Evolutionary conservation across 2,329 filamentous ascomycete species (phyloP).

Genomic region (Neonectria ditissima): DNA sequence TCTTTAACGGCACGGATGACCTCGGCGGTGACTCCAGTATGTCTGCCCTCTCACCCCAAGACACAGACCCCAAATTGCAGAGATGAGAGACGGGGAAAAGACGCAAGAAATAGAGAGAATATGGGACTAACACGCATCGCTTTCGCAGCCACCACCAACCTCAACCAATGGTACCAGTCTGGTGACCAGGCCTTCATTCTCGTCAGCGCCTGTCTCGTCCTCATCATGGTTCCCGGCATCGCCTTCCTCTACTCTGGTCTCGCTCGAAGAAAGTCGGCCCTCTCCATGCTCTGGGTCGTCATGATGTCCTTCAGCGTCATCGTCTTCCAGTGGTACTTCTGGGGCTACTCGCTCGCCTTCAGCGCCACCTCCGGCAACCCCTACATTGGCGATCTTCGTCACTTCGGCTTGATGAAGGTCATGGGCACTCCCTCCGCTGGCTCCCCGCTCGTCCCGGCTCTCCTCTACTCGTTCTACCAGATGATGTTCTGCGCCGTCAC

Average conservation of each 20-base stretch:
- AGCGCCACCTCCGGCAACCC: constrained; percentile 83
- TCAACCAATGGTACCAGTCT: constrained; percentile 95
- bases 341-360: constrained; percentile 97
- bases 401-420: constrained; percentile 90
- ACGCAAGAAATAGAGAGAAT: background rate
- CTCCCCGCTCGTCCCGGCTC: constrained; percentile 86
- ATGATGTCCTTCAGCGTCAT: constrained; percentile 94
- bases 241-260: constrained; percentile 98
- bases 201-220: constrained; percentile 88
- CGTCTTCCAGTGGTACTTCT: constrained; percentile 99
- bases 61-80: no score
- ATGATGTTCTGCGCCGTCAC: constrained; percentile 98
- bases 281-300: constrained; percentile 97
- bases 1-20: constrained; percentile 73
- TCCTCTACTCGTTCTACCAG: constrained; percentile 97
- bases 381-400: constrained; percentile 90
- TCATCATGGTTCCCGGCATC: constrained; percentile 97
- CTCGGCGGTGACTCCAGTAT: constrained; percentile 83
- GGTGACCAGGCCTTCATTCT: constrained; percentile 97
- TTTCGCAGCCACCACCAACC: constrained; percentile 77
- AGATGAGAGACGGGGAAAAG: background rate
- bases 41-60: constrained; percentile 46
- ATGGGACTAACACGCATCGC: constrained; percentile 15
- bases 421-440: constrained; percentile 87
- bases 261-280: constrained; percentile 95